Percentiles rank a stretch among this genome's conserved stretches.
Conservation (phyloP, 106 monocot species). For the Allium cepa region DNA sequence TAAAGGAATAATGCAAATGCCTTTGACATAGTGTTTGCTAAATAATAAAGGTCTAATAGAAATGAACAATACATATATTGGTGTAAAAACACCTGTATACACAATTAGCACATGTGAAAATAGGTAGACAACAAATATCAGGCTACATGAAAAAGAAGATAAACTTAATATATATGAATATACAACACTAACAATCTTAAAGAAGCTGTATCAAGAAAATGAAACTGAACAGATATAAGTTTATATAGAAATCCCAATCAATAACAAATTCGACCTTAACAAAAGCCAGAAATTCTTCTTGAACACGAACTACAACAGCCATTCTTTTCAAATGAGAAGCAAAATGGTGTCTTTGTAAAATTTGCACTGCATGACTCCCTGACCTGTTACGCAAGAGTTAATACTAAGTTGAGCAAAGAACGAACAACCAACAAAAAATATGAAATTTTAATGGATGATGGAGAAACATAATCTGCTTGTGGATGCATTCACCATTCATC, state of each 20-base stretch:
- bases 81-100: no score
- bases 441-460: background rate
- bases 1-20: no score
- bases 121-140: no score
- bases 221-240: background rate
- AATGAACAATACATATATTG: no score
- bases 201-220: background rate
- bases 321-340: conserved; percentile 98
- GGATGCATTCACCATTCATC: background rate
- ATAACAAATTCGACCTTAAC: conserved; percentile 64
- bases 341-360: conserved; percentile 93
- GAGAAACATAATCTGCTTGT: background rate
- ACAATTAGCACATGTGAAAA: no score
- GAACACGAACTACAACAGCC: conserved; percentile 84
- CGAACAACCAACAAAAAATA: background rate
- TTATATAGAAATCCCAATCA: no score
- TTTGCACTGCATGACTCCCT: conserved; percentile 82
- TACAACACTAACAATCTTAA: background rate
- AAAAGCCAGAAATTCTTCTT: conserved; percentile 81
- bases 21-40: no score
- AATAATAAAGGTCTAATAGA: no score
- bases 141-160: background rate
- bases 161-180: background rate
- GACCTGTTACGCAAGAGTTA: conserved; percentile 42
- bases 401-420: conserved; percentile 2